phyloP scores from a whole-genome alignment of 768 basidiomycete species.

The Mycena belliarum region DNA sequence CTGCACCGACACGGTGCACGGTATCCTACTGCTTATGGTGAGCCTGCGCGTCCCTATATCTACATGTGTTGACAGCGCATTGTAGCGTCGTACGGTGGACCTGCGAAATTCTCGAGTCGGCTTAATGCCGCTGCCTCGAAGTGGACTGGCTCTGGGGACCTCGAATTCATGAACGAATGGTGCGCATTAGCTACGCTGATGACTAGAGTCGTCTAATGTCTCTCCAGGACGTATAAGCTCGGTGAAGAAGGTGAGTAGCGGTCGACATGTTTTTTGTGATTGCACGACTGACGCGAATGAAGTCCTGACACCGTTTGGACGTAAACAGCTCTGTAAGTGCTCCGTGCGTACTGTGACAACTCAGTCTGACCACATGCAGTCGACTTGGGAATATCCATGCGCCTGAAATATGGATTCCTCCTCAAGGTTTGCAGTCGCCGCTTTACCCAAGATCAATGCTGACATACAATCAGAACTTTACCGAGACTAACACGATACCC shows the following conservation, averaged over 20 bases:
- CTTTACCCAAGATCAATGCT: background rate
- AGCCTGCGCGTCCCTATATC: conserved; percentile 26
- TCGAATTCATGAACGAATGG: conserved; percentile 85
- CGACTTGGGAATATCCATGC: conserved; percentile 69
- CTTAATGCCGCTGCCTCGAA: conserved; percentile 53
- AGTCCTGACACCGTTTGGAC: conserved; percentile 90
- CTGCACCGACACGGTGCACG: conserved; percentile 83
- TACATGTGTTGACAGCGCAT: background rate
- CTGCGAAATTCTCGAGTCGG: conserved; percentile 54
- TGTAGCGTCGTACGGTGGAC: conserved; percentile 63
- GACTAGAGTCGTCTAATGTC: background rate
- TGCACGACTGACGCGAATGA: conserved; percentile 18
- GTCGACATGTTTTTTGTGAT: background rate
- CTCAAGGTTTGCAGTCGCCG: conserved; percentile 46
- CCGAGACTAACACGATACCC: conserved; percentile 58
- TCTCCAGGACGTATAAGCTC: conserved; percentile 79
- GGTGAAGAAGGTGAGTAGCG: conserved; percentile 71
- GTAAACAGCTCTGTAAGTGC: conserved; percentile 77
- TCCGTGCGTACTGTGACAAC: background rate
- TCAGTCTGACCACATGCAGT: conserved; percentile 33
- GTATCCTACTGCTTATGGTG: conserved; percentile 67
- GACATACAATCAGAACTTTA: conserved; percentile 50
- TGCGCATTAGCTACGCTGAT: conserved; percentile 32
- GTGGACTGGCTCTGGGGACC: conserved; percentile 65
- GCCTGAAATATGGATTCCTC: conserved; percentile 79